Base-by-base conservation (phyloP, 2,329 filamentous ascomycete genomes). In the Venturia effusa region DNA sequence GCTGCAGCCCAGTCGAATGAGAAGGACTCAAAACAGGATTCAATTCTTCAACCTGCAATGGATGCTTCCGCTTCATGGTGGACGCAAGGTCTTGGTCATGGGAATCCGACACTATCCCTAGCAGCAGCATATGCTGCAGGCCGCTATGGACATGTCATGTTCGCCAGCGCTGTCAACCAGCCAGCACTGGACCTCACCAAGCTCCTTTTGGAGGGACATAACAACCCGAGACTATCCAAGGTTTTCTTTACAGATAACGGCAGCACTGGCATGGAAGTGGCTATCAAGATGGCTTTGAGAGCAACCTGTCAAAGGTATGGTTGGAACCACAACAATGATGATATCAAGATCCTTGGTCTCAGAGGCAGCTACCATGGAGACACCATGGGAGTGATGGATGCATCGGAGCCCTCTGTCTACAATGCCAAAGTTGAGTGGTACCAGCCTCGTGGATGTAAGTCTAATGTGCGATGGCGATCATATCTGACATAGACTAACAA, bases 351-450 rank as follows among this genome's bases (percentile, higher is more conserved):
- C 2, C 72, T 95, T 3, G 90, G 90, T 0, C 76, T 95, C 11
- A 89, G 87, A 71, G 89, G 89, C 0, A 89, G 88, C 68, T 95
- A 95, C 69, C 91, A 95, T 69, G 91, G 90, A 1, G 91, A 95
- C 70, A 95, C 90, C 0, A 92, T 95, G 59, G 90, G 90, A 0
- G 89, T 89, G 0, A 94, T 95, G 91, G 90, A 94, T 72, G 89
- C 86, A 62, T 85, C 88, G 0, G 89, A 94, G 70, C 90, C 90
- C 0, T 87, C 84, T 40, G 83, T 84, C 0, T 95, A 82, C 73
- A 95, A 95, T 69, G 83, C 90, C 69, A 90, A 90, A 71, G 88
- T 92, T 0, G 90, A 94, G 70, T 95, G 90, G 90, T 95, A 95
- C 71, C 78, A 84, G 66, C 89, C 89, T 0, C 85, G 85, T 59